Evolutionary conservation across 2,329 filamentous ascomycete genomes (phyloP).

Genomic region (Diplodia mutila): DNA sequence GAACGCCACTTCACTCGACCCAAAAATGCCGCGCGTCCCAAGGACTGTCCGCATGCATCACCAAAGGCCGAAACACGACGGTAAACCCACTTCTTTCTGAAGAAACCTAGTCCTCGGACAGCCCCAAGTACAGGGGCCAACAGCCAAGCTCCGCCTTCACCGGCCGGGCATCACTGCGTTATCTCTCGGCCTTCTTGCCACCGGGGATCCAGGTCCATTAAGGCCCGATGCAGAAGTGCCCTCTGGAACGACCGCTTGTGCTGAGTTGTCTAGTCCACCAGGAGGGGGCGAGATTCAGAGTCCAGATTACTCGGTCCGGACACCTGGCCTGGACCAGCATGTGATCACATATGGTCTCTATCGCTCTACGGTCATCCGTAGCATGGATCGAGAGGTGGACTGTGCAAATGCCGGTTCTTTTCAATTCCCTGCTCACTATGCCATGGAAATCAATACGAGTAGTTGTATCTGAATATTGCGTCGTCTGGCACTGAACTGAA

Average conservation of each 20-base stretch:
- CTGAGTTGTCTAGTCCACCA: not conserved
- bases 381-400: not conserved
- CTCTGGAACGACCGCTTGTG: not conserved
- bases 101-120: not conserved
- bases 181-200: slow-evolving; percentile 5
- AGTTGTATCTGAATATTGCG: not conserved
- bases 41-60: not conserved
- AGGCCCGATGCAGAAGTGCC: not conserved
- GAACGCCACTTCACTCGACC: not conserved
- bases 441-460: not conserved
- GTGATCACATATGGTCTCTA: not conserved
- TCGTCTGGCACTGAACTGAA: not conserved
- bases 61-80: slow-evolving; percentile 1
- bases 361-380: not conserved
- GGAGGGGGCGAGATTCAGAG: not conserved
- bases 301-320: not conserved
- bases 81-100: not conserved
- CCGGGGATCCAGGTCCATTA: not conserved
- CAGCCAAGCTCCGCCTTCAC: not conserved
- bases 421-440: not conserved
- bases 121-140: not conserved
- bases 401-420: not conserved
- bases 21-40: slow-evolving; percentile 5
- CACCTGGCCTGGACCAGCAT: not conserved
- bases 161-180: not conserved